A percentile compares a stretch with the other conserved stretches of the same genome.
Evolutionary conservation across 495 filamentous ascomycete species (phyloP).

Genomic region (Xylaria grammica): DNA sequence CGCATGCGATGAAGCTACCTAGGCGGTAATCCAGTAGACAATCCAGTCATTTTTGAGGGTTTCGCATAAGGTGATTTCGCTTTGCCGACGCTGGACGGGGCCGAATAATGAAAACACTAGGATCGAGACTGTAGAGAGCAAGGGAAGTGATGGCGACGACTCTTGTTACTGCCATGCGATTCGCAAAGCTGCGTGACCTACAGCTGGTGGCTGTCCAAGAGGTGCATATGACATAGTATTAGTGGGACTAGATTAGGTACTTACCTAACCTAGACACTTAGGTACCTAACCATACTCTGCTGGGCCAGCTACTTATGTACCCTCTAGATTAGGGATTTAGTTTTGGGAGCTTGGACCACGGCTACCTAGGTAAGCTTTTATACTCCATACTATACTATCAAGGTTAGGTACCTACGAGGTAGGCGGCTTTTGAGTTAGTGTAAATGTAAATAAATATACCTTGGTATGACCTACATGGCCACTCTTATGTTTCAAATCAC

Average conservation of each 20-base stretch:
- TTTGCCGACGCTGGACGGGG: not conserved
- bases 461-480: too few species aligned
- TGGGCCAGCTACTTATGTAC: too few species aligned
- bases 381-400: too few species aligned
- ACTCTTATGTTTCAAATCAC: too few species aligned
- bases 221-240: conserved; percentile 7
- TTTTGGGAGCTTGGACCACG: too few species aligned
- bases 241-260: too few species aligned
- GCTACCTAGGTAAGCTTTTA: too few species aligned
- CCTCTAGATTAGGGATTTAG: too few species aligned
- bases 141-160: not conserved
- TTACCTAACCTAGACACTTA: too few species aligned
- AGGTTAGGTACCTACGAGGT: too few species aligned
- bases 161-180: not conserved
- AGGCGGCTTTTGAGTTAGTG: too few species aligned
- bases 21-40: conserved; percentile 9
- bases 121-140: not conserved
- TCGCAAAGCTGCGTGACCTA: conserved; percentile 11
- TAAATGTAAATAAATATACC: too few species aligned
- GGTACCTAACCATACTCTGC: not conserved
- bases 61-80: not conserved
- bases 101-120: not conserved
- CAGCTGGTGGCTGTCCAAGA: not conserved
- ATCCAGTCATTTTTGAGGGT: conserved; percentile 18
- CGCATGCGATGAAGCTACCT: conserved; percentile 37